A percentile compares a stretch with the other conserved stretches of the same genome.
Evolutionary conservation across 2,329 filamentous ascomycete genomes (phyloP).

Genomic region (Dothistroma septosporum): DNA sequence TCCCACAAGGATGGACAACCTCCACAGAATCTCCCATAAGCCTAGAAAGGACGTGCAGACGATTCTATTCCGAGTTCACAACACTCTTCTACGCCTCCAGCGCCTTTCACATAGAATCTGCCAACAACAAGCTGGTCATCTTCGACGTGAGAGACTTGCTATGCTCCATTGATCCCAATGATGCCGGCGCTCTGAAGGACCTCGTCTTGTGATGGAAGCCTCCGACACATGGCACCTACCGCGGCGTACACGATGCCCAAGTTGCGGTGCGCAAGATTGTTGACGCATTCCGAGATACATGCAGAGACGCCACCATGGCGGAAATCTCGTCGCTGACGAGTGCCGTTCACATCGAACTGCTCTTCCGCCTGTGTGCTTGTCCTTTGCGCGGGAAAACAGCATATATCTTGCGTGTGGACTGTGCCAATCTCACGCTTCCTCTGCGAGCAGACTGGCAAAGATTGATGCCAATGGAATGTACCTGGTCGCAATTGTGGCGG

Average conservation of each 20-base stretch:
- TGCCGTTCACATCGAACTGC: neutral
- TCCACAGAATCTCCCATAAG: neutral
- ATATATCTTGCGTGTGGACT: neutral
- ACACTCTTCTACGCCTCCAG: neutral
- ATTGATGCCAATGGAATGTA: neutral
- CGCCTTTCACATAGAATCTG: neutral
- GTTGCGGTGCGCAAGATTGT: neutral
- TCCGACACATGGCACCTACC: neutral
- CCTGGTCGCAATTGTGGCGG: neutral
- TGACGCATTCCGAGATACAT: neutral
- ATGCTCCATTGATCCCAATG: neutral
- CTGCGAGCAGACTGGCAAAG: neutral
- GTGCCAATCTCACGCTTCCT: neutral
- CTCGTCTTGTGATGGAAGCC: neutral
- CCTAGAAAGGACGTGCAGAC: neutral
- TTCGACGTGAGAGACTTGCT: neutral
- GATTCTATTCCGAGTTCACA: neutral
- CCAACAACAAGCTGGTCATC: neutral
- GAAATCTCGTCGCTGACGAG: neutral
- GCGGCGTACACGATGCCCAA: neutral
- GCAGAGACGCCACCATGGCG: neutral
- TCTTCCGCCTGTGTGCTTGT: neutral
- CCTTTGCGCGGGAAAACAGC: neutral
- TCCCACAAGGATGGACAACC: neutral
- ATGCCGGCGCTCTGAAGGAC: neutral